phyloP scores from a whole-genome alignment of 2,329 filamentous ascomycete species.

The Colletotrichum lini region DNA sequence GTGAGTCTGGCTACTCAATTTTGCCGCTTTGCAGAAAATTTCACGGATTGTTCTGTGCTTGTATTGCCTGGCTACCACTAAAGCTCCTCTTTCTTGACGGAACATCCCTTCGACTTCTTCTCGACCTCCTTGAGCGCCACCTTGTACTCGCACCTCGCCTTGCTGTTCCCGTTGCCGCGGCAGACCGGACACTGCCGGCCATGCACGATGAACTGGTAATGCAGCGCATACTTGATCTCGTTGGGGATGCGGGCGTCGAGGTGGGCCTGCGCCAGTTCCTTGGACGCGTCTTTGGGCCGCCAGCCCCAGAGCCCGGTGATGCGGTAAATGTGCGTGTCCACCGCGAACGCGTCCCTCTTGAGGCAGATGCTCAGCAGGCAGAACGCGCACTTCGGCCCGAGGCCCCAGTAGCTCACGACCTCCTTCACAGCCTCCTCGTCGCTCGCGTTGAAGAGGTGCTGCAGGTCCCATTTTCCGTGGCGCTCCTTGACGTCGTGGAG shows the following conservation, averaged over 20 bases:
- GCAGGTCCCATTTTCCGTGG: constrained; percentile 30
- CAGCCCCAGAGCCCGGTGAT: constrained; percentile 24
- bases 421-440: constrained; percentile 29
- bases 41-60: too few relatives aligned
- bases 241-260: constrained; percentile 9
- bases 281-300: neutral
- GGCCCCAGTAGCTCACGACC: constrained; percentile 23
- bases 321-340: constrained; percentile 26
- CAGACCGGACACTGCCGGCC: constrained; percentile 21
- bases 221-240: constrained; percentile 23
- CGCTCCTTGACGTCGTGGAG: constrained; percentile 18
- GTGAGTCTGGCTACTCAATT: too few relatives aligned
- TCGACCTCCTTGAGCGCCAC: neutral
- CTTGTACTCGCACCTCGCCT: neutral
- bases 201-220: constrained; percentile 19
- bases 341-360: constrained; percentile 15
- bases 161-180: constrained; percentile 9
- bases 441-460: constrained; percentile 20
- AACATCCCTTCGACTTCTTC: too few relatives aligned
- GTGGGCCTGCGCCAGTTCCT: constrained; percentile 15
- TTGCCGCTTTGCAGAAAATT: too few relatives aligned
- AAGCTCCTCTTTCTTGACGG: neutral
- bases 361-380: constrained; percentile 30
- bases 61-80: neutral
- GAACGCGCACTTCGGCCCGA: constrained; percentile 22